Base-by-base conservation (phyloP, 148 eudicot species). In the Rhododendron vialii region DNA sequence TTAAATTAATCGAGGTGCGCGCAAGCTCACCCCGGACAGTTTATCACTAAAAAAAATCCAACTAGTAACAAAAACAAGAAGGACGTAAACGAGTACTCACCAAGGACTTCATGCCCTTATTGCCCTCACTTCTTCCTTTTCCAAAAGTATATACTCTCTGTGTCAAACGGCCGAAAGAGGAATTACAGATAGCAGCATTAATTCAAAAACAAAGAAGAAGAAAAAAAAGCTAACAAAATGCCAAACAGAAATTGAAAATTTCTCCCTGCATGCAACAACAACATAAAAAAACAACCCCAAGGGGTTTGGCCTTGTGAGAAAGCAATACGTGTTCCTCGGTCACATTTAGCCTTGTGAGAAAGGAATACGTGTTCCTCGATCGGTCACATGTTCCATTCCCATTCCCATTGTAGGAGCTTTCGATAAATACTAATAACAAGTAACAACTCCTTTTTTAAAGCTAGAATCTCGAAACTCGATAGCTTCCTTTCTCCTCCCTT, bases 41-140 rank as follows among this genome's bases (percentile, higher is more conserved):
- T 55, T 55, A 55, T 55, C 61, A 17, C 22, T 55, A 5, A 55
- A 17, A 17, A 55, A 55, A 5, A 41, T 41, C 45, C 45, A 3
- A 15, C 24, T 5, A 74, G 11, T 36, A 74, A 4, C 17, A 24
- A 4, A 65, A 76, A 15, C n/a, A 12, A 15, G 7, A n/a, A 35
- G 5, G 73, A 22, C 67, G n/a, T 20, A 77, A 76, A 81, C 82
- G 7, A 15, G 61, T 65, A 84, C 95, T 90, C 89, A 97, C 99
- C 99, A 97, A 89, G 88, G 98, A 93, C 89, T 97, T 97, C 99
- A 97, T 95, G 89, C 93, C 92, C 92, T 93, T 97, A 92, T 97
- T 92, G 59, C 99, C 99, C 84, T 97, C 99, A 90, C 96, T 92
- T 89, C 89, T 95, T 88, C 98, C 99, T 90, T 94, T 95, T 36